A percentile compares a stretch with the other conserved stretches of the same genome.
phyloP scores from a whole-genome alignment of 352 stramenopile species.

The Globisporangium acanthophoron region DNA sequence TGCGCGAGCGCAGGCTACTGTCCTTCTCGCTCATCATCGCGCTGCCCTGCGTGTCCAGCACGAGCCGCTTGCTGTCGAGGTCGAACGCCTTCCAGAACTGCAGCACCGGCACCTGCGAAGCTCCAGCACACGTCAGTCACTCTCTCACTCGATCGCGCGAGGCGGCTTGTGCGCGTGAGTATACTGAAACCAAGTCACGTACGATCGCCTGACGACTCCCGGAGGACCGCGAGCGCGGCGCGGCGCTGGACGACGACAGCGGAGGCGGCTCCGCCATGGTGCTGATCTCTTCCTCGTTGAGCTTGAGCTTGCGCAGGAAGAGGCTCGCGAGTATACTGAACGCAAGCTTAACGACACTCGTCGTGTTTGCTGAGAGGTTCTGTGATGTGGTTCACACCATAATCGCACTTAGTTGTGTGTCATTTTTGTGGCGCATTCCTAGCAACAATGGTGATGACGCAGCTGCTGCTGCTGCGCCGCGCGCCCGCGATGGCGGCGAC shows the following conservation, averaged over 20 bases:
- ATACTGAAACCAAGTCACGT: constrained; percentile 5
- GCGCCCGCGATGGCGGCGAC: not conserved
- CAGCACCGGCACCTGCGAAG: constrained; percentile 43
- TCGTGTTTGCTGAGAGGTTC: not conserved
- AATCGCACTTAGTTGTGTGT: not conserved
- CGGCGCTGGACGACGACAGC: not conserved
- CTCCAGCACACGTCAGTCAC: constrained; percentile 1
- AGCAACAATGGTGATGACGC: not conserved
- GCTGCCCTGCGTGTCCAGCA: constrained; percentile 68
- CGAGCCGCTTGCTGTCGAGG: constrained; percentile 81
- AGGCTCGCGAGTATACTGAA: not conserved
- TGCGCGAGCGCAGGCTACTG: constrained; percentile 65
- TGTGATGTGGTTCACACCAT: not conserved
- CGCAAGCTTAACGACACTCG: not conserved
- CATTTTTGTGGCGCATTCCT: not conserved
- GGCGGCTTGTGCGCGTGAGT: not conserved
- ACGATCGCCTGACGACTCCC: constrained; percentile 29
- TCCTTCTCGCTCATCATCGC: constrained; percentile 86
- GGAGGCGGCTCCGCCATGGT: not conserved
- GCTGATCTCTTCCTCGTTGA: not conserved
- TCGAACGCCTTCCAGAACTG: constrained; percentile 87
- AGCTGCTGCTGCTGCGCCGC: not conserved
- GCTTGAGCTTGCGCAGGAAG: too few relatives aligned
- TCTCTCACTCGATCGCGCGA: not conserved
- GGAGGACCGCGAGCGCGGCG: constrained; percentile 9